Evolutionary conservation across 345 rosid genomes (phyloP).

Genomic region (Syzygium oleosum): DNA sequence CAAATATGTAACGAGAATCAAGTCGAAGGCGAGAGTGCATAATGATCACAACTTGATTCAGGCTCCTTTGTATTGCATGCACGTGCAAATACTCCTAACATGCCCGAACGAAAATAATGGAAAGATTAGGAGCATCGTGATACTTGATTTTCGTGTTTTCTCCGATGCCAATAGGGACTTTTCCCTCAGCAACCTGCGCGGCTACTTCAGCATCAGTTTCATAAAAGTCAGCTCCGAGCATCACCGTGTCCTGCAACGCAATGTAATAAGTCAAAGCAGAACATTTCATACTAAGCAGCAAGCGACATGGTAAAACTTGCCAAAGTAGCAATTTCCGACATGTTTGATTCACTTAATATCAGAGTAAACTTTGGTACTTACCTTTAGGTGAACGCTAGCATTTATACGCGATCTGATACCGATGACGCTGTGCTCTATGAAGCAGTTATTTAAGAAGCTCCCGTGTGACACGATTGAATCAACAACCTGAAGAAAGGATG

Average conservation of each 20-base stretch:
- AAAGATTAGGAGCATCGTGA: background rate
- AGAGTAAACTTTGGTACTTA: background rate
- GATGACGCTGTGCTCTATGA: constrained; percentile 77
- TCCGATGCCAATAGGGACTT: constrained; percentile 74
- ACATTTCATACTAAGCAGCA: background rate
- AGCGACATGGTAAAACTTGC: background rate
- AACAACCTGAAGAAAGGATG: constrained; percentile 36
- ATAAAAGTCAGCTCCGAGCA: constrained; percentile 91
- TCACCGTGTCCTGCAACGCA: constrained; percentile 62
- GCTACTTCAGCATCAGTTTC: constrained; percentile 74
- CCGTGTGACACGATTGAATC: constrained; percentile 92
- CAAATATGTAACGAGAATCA: constrained; percentile 1
- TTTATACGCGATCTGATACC: constrained; percentile 88
- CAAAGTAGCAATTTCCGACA: background rate
- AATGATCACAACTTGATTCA: background rate
- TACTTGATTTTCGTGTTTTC: constrained; percentile 29
- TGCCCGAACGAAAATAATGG: background rate
- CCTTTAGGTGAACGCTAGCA: constrained; percentile 72
- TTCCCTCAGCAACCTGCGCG: constrained; percentile 55
- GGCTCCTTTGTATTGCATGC: background rate
- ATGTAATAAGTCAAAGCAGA: background rate
- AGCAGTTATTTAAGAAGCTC: constrained; percentile 63
- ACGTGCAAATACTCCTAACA: background rate
- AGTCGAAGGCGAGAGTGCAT: background rate
- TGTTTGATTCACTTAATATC: background rate